phyloP scores from a whole-genome alignment of 345 rosid species.

The Theobroma cacao region DNA sequence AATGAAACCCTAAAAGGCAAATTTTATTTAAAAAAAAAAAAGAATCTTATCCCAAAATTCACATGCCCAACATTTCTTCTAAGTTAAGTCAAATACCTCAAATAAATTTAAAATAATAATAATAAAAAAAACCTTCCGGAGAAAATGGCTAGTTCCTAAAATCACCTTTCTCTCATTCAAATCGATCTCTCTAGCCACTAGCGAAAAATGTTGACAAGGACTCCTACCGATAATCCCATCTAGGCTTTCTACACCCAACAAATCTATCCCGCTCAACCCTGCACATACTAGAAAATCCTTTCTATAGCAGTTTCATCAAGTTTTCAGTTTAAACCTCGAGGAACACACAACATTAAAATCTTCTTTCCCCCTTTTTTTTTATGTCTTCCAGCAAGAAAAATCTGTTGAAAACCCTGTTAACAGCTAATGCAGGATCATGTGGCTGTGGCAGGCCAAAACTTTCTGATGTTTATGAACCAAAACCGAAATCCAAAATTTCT shows the following conservation, averaged over 20 bases:
- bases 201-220: neutral
- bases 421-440: conserved; percentile 12
- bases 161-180: neutral
- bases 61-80: too few relatives aligned
- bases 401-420: conserved; percentile 17
- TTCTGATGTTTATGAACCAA: conserved; percentile 38
- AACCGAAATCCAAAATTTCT: conserved; percentile 1
- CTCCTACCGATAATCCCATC: conserved; percentile 11
- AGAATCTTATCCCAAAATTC: too few relatives aligned
- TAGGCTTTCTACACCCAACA: neutral
- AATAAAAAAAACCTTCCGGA: too few relatives aligned
- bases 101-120: too few relatives aligned
- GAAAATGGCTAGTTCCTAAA: neutral
- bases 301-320: neutral
- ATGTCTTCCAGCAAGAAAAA: conserved; percentile 24
- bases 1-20: too few relatives aligned
- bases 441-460: conserved; percentile 32
- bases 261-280: neutral
- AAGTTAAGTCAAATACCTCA: too few relatives aligned
- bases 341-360: neutral
- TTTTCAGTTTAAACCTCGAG: neutral
- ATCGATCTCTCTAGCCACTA: neutral
- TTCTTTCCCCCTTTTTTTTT: neutral
- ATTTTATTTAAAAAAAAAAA: too few relatives aligned
- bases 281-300: too few relatives aligned